Percentiles rank a stretch among this genome's conserved stretches.
Conservation (phyloP, 331 rosid genomes). For the Rhamnella rubrinervis region DNA sequence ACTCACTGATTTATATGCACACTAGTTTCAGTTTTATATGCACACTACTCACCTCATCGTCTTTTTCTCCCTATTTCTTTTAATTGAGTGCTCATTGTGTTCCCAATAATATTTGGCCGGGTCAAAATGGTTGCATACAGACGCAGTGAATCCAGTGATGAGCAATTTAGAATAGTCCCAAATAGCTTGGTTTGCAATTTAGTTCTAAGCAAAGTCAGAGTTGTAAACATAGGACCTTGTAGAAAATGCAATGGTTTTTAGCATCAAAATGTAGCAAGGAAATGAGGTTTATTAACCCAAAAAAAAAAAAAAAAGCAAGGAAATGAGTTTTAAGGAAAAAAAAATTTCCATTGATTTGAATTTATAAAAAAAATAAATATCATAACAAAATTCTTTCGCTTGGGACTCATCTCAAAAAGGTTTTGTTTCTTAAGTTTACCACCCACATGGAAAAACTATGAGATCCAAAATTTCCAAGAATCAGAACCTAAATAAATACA, state of each 20-base stretch:
- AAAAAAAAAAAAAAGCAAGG: not conserved
- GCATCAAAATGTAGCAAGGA: not conserved
- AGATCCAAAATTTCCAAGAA: slow-evolving; percentile 55
- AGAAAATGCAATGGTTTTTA: not conserved
- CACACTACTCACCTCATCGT: too few relatives aligned
- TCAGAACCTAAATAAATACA: slow-evolving; percentile 52
- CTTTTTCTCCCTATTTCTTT: too few relatives aligned
- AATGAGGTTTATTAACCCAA: not conserved
- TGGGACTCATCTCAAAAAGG: slow-evolving; percentile 26
- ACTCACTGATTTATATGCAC: too few relatives aligned
- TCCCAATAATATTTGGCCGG: too few relatives aligned
- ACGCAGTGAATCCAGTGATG: too few relatives aligned
- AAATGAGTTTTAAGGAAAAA: not conserved
- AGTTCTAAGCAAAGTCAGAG: too few relatives aligned
- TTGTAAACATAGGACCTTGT: too few relatives aligned
- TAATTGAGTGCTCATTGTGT: too few relatives aligned
- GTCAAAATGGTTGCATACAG: too few relatives aligned
- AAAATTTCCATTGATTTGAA: slow-evolving; percentile 11
- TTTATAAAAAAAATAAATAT: slow-evolving; percentile 21
- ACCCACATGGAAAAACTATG: slow-evolving; percentile 32
- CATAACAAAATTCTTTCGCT: slow-evolving; percentile 26
- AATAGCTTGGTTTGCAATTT: too few relatives aligned
- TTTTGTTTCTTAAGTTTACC: slow-evolving; percentile 38
- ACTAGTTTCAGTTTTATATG: too few relatives aligned
- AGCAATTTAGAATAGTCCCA: too few relatives aligned